A percentile compares a stretch with the other conserved stretches of the same genome.
These are phyloP conservation scores for Lathyrus tuberosus DNA, from an alignment of 306 rosid species.

Conservation along the genomic window DNA sequence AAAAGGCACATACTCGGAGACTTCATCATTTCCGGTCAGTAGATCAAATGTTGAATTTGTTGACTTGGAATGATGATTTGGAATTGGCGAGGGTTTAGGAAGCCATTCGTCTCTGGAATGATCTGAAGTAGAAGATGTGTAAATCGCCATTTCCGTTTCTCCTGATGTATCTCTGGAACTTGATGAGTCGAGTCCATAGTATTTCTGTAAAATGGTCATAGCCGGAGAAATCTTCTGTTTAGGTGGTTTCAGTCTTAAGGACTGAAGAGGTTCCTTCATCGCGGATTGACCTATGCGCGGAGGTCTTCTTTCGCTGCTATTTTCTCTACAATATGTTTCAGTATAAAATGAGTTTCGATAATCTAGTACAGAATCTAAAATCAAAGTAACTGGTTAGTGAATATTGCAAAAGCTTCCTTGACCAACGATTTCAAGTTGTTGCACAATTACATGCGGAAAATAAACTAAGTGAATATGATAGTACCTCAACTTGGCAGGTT, in stretches of 20 bases:
- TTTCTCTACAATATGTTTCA: slow-evolving; percentile 50
- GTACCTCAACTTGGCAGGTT: slow-evolving; percentile 53
- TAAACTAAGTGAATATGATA: slow-evolving; percentile 15
- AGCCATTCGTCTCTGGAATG: slow-evolving; percentile 49
- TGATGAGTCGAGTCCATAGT: slow-evolving; percentile 62
- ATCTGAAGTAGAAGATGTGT: slow-evolving; percentile 51
- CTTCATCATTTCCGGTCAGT: slow-evolving; percentile 52
- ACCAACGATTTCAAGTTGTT: background rate
- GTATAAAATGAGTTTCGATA: slow-evolving; percentile 27
- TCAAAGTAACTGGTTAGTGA: no score
- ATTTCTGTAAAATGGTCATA: slow-evolving; percentile 70
- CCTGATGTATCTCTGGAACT: slow-evolving; percentile 36
- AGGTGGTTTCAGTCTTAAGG: slow-evolving; percentile 57
- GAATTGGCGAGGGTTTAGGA: slow-evolving; percentile 50
- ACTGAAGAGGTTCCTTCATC: slow-evolving; percentile 49
- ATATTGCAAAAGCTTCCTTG: background rate
- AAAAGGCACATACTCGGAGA: slow-evolving; percentile 40
- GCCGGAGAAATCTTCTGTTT: slow-evolving; percentile 54
- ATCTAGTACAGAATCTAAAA: background rate
- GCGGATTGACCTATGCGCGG: slow-evolving; percentile 50
- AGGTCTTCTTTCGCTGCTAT: slow-evolving; percentile 39
- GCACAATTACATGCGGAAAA: background rate
- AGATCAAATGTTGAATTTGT: slow-evolving; percentile 50
- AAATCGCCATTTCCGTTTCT: slow-evolving; percentile 68
- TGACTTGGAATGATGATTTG: slow-evolving; percentile 47